Evolutionary conservation across 169 alveolate species (phyloP), one percentile per base, ranked within the genome.

Genomic region (Eimeria zaria): DNA sequence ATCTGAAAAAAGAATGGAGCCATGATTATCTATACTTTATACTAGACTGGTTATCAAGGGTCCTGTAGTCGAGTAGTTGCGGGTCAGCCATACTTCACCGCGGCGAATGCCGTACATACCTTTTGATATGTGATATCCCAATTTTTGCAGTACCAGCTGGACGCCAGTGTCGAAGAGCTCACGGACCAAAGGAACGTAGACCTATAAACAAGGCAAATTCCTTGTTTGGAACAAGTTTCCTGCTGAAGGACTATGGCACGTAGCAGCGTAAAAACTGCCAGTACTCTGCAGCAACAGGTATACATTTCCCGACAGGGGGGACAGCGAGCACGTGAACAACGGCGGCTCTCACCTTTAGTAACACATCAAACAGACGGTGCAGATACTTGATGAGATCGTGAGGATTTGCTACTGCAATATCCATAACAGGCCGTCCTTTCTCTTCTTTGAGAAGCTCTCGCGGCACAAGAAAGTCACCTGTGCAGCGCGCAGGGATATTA

Each of bases 381-480:
- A 87, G 27, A 64, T 60, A 87, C 83, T 87, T 87, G 24, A 87
- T 87, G 36, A 87, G 62, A 55, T 87, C 94, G 24, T 11, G 24
- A 64, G 94, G 94, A 51, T 87, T 87, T 11, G 94, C 94, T 48
- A 87, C 67, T 62, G 81, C 94, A 30, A 87, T 87, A 53, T 87
- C 84, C 94, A 87, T 36, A 16, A 27, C 69, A 16, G 94, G 81
- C 30, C 74, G 39, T 62, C 36, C 51, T 20, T 60, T 30, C 60
- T 12, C 62, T 22, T 64, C 33, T 41, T 44, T 39, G 67, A 39
- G 62, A 27, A 62, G 41, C 64, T 87, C 84, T n/a, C 81, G 94
- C 60, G 94, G 94, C 39, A 87, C 83, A 64, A 87, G 94, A 30
- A 87, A 87, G 62, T 87, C 94, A 44, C 94, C 94, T 87, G 71